Base-by-base conservation (phyloP, 2,329 filamentous ascomycete genomes). In the Escovopsis sp. region DNA sequence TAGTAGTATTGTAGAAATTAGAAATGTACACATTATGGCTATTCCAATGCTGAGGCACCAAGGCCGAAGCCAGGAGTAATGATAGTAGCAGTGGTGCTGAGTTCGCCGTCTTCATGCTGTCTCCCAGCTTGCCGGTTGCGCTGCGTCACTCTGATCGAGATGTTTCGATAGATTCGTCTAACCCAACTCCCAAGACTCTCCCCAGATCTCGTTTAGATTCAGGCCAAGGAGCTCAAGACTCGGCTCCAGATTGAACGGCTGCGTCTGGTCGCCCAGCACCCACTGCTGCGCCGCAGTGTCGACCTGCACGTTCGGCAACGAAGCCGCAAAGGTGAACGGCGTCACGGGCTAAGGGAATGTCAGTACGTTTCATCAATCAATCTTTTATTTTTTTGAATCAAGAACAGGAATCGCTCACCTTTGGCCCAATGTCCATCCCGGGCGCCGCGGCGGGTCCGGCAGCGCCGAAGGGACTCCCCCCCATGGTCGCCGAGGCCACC, bases 141-240 rank as follows among this genome's bases (percentile, higher is more conserved):
- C 20, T 35, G 42, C 34, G 25, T 27, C 39, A 13, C 37, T 14
- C 20, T 20, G 20, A 20, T 45, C 35, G n/a, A n/a, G n/a, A n/a
- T 33, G 29, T 7, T 5, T 30, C 4, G 20, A 34, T 13, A 16
- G 7, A 9, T 13, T 50, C 32, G 29, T 37, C 39, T 20, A 62
- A 43, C 60, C 62, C 45, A 63, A 51, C 48, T 65, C 63, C 64
- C 64, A 67, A 41, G 61, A 62, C 47, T 71, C 69, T 34, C 68
- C 70, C 71, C 71, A 74, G 41, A 74, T 58, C 47, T 74, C 70
- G 45, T 72, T 72, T 39, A 74, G 53, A 47, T 73, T 71, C 41
- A 71, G 60, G 4, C 70, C 71, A 39, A 74, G 56, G 35, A 70
- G 56, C 50, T 73, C 71, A 39, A 74, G 63, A 49, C 65, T 72